Evolutionary conservation across 73 alveolate species (phyloP).

Genomic region (Paramecium octaurelia): DNA sequence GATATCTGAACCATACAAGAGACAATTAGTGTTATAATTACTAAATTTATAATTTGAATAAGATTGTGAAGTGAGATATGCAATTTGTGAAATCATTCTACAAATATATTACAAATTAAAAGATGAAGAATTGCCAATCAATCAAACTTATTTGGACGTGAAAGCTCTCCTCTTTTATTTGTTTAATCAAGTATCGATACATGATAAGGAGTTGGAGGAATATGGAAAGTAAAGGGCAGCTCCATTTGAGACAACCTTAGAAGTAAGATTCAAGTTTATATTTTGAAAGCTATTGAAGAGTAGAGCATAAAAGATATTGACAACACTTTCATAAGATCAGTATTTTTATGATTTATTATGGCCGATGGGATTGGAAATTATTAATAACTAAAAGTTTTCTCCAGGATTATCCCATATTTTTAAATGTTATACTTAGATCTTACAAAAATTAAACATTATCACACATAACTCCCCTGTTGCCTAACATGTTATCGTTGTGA

Average conservation of each 20-base stretch:
- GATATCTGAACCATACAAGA: conserved; percentile 53
- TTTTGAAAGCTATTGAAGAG: background rate
- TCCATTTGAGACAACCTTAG: conserved; percentile 52
- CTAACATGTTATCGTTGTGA: conserved; percentile 18
- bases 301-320: conserved; percentile 53
- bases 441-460: background rate
- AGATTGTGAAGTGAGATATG: conserved; percentile 56
- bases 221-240: conserved; percentile 32
- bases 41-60: conserved; percentile 44
- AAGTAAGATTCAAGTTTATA: background rate
- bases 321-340: background rate
- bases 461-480: background rate
- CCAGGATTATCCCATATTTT: conserved; percentile 44
- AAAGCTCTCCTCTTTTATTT: conserved; percentile 45
- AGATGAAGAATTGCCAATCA: conserved; percentile 28
- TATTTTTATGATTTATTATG: conserved; percentile 30
- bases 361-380: conserved; percentile 49
- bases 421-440: background rate
- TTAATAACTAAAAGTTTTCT: background rate
- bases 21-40: conserved; percentile 11
- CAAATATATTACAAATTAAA: conserved; percentile 9
- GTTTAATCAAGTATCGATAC: conserved; percentile 53
- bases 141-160: conserved; percentile 5
- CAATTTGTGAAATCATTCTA: conserved; percentile 44
- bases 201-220: conserved; percentile 57